Percentiles rank a stretch among this genome's conserved stretches.
Evolutionary conservation across 306 rosid species (phyloP).

Genomic region (Rubus parviflorus): DNA sequence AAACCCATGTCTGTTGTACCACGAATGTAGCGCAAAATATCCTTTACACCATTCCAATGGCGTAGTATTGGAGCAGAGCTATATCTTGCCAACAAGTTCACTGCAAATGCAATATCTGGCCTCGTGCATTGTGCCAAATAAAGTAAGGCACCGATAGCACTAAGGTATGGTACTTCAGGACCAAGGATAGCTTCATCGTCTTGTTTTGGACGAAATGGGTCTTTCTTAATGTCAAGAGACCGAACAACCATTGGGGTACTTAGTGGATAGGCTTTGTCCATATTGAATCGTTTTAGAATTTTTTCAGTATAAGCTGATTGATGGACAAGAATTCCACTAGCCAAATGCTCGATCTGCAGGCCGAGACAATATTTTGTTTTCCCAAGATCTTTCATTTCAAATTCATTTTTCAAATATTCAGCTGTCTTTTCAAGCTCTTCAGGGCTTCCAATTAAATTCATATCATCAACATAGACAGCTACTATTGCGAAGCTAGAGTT

Average conservation of each 20-base stretch:
- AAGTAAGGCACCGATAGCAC: neutral
- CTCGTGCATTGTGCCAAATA: neutral
- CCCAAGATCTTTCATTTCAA: conserved; percentile 9
- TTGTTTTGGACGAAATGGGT: too few relatives aligned
- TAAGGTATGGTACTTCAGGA: conserved; percentile 15
- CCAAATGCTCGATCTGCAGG: neutral
- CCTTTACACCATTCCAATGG: neutral
- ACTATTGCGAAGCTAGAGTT: too few relatives aligned
- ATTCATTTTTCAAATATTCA: neutral
- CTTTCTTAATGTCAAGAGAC: neutral
- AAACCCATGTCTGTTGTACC: neutral
- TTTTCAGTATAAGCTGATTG: neutral
- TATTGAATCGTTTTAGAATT: neutral
- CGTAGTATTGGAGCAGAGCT: neutral
- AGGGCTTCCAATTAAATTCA: too few relatives aligned
- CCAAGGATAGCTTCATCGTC: conserved; percentile 1
- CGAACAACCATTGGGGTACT: neutral
- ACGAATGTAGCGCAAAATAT: neutral
- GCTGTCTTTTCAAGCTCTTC: too few relatives aligned
- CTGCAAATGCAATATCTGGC: neutral
- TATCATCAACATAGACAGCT: too few relatives aligned
- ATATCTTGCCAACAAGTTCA: conserved; percentile 9
- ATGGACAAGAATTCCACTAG: neutral
- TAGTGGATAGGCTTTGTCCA: neutral
- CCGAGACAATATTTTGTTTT: neutral